Base-by-base conservation (phyloP, 163 green algal species). In the Volvox carteri region DNA sequence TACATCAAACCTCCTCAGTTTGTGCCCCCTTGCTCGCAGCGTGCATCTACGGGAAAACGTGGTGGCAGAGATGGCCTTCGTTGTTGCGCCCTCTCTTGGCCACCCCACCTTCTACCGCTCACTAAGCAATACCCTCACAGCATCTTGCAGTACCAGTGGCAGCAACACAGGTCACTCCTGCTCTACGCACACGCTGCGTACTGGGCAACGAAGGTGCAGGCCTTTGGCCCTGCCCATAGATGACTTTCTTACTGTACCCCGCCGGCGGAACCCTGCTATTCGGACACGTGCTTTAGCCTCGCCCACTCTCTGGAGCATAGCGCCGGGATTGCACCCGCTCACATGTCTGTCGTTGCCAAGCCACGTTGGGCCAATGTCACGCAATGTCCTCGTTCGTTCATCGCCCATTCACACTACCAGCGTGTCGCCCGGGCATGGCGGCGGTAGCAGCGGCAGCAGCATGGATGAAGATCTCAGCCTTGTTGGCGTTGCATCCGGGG, bases 141-240 rank as follows among this genome's bases (percentile, higher is more conserved):
- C 83, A 60, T 5, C 39, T 11, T 88, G 83, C 37, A 88, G 83
- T 50, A 88, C 83, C 30, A 88, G 83, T 48, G 44, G 44, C 21
- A 54, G 65, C 48, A n/a, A 46, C 73, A 28, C 25, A 44, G 44
- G 42, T 42, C 44, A 52, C 68, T 6, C 23, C 25, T 65, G 73
- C 2, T 23, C 21, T 78, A 12, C 30, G 4, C 70, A 76, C n/a
- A n/a, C n/a, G n/a, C n/a, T n/a, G n/a, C n/a, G n/a, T n/a, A n/a
- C n/a, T n/a, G n/a, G n/a, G n/a, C n/a, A n/a, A n/a, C n/a, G n/a
- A n/a, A n/a, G n/a, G n/a, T n/a, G n/a, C n/a, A n/a, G n/a, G n/a
- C n/a, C n/a, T n/a, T n/a, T n/a, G n/a, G n/a, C n/a, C n/a, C n/a
- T n/a, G n/a, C n/a, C n/a, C n/a, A n/a, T n/a, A n/a, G n/a, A n/a